Evolutionary conservation across 2,329 filamentous ascomycete genomes (phyloP), one percentile per base, ranked within the genome.

Genomic region (Thelonectria olida): DNA sequence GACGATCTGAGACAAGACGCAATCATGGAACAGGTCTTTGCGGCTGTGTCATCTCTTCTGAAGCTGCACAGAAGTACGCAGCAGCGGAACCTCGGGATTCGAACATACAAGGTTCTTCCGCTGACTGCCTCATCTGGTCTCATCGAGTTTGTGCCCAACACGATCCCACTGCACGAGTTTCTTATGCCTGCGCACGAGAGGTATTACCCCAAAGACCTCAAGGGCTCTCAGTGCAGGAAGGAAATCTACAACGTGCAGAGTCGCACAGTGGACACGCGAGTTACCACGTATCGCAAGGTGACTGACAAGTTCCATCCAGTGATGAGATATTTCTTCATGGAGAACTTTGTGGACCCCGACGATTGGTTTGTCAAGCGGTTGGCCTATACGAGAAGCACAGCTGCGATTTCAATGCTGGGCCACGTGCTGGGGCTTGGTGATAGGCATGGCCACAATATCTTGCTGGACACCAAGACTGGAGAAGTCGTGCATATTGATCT

Each of bases 11-110:
- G 96, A 8, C 96, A 99, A 80, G 96, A 99, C 73, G 93, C 95
- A 44, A 99, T 88, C 82, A 99, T 99, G 96, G 96, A 99, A 77
- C 96, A 99, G 78, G 96, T 99, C 1, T 99, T 99, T 75, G 92
- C 94, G 60, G 93, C 97, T 77, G 96, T 97, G 20, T 98, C 93
- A 59, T 92, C 92, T 52, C 86, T 99, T 20, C 82, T 99, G 23
- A 92, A 92, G 74, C 90, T 92, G 49, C 93, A 98, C 75, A 90
- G 92, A 56, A 86, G 90, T 12, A 97, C 96, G 2, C 90, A 93
- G 38, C 93, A 97, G 73, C 90, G 96, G 6, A 92, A 92, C 65
- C 83, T 99, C 10, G 92, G 91, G 8, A 96, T 99, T 72, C 86
- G 96, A 59, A 98, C 96, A 0, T 99, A 99, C 84, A 97, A 97